Conservation (phyloP, 106 monocot genomes). For the Agapanthus africanus region DNA sequence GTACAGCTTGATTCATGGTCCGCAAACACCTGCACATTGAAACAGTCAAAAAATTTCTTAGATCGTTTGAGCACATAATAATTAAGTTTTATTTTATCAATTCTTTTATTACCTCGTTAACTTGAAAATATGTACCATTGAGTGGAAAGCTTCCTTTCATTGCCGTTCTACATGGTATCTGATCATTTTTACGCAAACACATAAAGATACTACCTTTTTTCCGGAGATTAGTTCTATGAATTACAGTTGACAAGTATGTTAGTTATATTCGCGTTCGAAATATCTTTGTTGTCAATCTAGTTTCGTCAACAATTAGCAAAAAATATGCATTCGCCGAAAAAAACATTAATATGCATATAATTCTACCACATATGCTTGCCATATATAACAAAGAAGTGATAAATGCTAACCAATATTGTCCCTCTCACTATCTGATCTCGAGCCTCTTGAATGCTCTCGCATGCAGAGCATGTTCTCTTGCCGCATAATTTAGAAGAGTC, state of each 20-base stretch:
- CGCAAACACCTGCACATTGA: conserved; percentile 40
- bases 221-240: too few relatives aligned
- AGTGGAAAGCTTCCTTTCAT: conserved; percentile 25
- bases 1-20: conserved; percentile 42
- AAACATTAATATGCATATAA: too few relatives aligned
- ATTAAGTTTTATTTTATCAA: background rate
- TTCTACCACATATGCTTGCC: too few relatives aligned
- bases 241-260: too few relatives aligned
- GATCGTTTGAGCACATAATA: background rate
- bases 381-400: too few relatives aligned
- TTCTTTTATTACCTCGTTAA: conserved; percentile 18
- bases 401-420: conserved; percentile 60
- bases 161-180: conserved; percentile 24
- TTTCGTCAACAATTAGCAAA: background rate
- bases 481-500: conserved; percentile 29
- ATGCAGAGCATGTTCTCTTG: conserved; percentile 33
- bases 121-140: conserved; percentile 31
- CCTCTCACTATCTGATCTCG: conserved; percentile 45
- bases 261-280: background rate
- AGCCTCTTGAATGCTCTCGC: conserved; percentile 47
- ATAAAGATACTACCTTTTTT: too few relatives aligned
- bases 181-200: background rate
- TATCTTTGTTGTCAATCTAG: background rate
- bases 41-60: background rate
- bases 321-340: background rate